Percentiles rank a stretch among this genome's conserved stretches.
Evolutionary conservation across 2,329 filamentous ascomycete genomes (phyloP).

Genomic region (Fusarium newnesense): DNA sequence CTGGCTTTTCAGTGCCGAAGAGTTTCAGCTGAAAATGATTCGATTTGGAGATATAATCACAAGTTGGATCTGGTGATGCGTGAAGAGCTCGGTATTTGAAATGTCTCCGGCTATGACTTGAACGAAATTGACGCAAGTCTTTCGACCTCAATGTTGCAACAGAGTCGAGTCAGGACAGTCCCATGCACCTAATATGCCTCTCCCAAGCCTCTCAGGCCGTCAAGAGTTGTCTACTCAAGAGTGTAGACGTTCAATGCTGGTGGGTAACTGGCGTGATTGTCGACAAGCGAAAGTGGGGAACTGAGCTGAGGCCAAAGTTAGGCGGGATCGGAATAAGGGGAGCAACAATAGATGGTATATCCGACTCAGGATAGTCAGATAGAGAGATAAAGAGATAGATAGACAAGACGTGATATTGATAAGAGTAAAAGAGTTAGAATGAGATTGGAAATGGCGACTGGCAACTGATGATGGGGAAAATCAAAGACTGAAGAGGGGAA

Average conservation of each 20-base stretch:
- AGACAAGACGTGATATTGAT: neutral
- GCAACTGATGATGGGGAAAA: neutral
- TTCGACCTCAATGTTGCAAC: neutral
- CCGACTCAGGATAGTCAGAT: neutral
- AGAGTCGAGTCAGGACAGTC: neutral
- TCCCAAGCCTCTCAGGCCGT: neutral
- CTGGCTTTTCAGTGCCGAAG: neutral
- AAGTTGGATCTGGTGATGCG: slow-evolving; percentile 25
- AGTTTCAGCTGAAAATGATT: slow-evolving; percentile 3
- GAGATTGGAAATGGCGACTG: neutral
- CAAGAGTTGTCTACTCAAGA: neutral
- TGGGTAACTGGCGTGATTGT: slow-evolving; percentile 34
- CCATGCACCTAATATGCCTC: neutral
- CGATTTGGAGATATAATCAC: slow-evolving; percentile 9
- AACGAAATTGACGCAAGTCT: slow-evolving; percentile 5
- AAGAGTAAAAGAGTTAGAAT: slow-evolving; percentile 6
- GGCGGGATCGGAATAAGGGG: neutral
- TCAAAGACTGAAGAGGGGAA: slow-evolving; percentile 27
- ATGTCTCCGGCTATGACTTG: neutral
- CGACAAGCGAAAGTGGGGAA: slow-evolving; percentile 32
- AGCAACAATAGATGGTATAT: slow-evolving; percentile 12
- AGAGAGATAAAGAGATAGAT: neutral
- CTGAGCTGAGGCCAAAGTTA: slow-evolving; percentile 21
- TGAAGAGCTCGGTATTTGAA: slow-evolving; percentile 4
- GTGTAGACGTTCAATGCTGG: slow-evolving; percentile 7